A percentile compares a stretch with the other conserved stretches of the same genome.
These are phyloP conservation scores for Didymellaceae sp. DNA, from an alignment of 2,329 filamentous ascomycete genomes.

Conservation along the genomic window DNA sequence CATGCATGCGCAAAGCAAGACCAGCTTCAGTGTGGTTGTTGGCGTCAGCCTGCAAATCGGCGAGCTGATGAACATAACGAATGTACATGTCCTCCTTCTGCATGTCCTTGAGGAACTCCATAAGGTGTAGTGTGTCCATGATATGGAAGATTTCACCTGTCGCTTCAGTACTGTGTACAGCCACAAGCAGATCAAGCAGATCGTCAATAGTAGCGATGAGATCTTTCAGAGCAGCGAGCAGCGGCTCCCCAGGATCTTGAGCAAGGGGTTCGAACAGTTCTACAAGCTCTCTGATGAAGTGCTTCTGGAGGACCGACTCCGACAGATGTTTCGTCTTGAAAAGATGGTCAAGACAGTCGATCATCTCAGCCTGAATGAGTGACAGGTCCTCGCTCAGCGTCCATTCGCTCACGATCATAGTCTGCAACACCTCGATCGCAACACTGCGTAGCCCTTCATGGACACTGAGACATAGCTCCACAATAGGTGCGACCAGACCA, in stretches of 20 bases:
- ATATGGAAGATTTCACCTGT: slow-evolving; percentile 79
- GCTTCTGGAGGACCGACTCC: slow-evolving; percentile 88
- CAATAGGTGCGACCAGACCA: slow-evolving; percentile 85
- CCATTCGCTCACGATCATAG: slow-evolving; percentile 99
- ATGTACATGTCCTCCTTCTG: slow-evolving; percentile 97
- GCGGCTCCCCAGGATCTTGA: slow-evolving; percentile 69
- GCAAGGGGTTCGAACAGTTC: slow-evolving; percentile 78
- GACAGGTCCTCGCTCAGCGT: slow-evolving; percentile 90
- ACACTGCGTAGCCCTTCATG: slow-evolving; percentile 89
- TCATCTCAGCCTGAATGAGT: slow-evolving; percentile 93
- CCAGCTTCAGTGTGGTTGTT: slow-evolving; percentile 87
- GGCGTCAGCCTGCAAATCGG: slow-evolving; percentile 74
- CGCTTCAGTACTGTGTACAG: slow-evolving; percentile 79
- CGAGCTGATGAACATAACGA: slow-evolving; percentile 91
- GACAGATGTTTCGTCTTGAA: slow-evolving; percentile 90
- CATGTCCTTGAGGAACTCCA: slow-evolving; percentile 97
- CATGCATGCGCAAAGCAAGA: slow-evolving; percentile 85
- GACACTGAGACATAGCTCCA: slow-evolving; percentile 92
- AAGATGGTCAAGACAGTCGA: slow-evolving; percentile 86
- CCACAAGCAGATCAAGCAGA: slow-evolving; percentile 86
- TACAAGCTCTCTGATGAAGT: slow-evolving; percentile 86
- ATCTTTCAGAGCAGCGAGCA: slow-evolving; percentile 77
- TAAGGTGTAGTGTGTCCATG: slow-evolving; percentile 85
- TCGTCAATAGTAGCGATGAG: slow-evolving; percentile 87
- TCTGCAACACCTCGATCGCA: slow-evolving; percentile 91